A percentile compares a stretch with the other conserved stretches of the same genome.
These are phyloP conservation scores for Quercus alba DNA, from an alignment of 306 rosid species.

Conservation along the genomic window DNA sequence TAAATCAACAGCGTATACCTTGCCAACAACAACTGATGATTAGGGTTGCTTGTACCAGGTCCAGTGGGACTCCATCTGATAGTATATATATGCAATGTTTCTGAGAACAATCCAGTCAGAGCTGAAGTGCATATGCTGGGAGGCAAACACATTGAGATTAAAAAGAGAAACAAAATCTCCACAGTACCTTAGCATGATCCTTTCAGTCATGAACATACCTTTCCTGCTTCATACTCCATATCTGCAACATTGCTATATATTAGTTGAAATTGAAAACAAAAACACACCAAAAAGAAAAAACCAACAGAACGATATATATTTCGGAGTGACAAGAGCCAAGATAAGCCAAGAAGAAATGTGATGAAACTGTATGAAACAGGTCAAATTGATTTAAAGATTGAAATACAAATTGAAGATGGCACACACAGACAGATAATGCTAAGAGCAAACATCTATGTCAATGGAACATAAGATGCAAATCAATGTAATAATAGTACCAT, in stretches of 20 bases:
- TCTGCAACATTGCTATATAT: slow-evolving; percentile 47
- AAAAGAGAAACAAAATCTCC: neutral
- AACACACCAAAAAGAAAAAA: neutral
- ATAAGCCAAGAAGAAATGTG: neutral
- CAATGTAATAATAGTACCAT: neutral
- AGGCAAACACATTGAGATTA: neutral
- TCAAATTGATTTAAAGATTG: neutral
- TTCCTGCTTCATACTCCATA: slow-evolving; percentile 92
- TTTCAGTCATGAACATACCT: slow-evolving; percentile 73
- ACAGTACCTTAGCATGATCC: slow-evolving; percentile 81
- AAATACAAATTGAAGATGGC: neutral
- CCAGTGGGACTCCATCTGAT: slow-evolving; percentile 98
- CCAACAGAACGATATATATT: neutral
- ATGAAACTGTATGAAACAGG: neutral
- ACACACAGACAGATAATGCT: neutral
- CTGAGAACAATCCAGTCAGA: slow-evolving; percentile 6
- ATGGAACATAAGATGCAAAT: neutral
- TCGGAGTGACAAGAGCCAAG: neutral
- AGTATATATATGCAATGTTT: slow-evolving; percentile 35
- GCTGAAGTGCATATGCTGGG: neutral
- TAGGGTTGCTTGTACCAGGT: slow-evolving; percentile 73
- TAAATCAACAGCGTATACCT: slow-evolving; percentile 51
- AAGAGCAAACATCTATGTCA: neutral
- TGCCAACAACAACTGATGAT: slow-evolving; percentile 75
- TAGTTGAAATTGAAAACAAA: neutral